phyloP scores from a whole-genome alignment of 306 rosid genomes.

The Ormosia emarginata region DNA sequence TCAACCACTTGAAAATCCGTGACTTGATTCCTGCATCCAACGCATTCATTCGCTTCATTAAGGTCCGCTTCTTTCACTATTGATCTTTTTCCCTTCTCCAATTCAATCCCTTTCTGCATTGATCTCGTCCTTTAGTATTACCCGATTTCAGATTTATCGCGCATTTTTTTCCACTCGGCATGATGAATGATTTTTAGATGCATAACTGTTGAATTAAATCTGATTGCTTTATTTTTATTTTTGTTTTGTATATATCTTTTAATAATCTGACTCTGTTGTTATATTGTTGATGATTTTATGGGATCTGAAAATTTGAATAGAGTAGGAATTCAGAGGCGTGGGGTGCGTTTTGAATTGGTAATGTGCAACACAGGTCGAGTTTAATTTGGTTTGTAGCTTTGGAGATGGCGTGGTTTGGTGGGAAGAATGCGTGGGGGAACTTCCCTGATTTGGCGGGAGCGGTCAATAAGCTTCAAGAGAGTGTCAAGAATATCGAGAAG shows the following conservation, averaged over 20 bases:
- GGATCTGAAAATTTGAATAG: conserved; percentile 24
- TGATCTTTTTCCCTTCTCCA: background rate
- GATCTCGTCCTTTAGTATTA: background rate
- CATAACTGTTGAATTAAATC: background rate
- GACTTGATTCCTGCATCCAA: conserved; percentile 41
- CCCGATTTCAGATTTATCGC: conserved; percentile 10
- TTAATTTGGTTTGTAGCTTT: conserved; percentile 27
- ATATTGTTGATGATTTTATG: background rate
- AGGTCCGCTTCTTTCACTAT: conserved; percentile 24
- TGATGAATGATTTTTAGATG: background rate
- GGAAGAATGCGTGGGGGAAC: conserved; percentile 77
- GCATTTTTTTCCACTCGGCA: background rate
- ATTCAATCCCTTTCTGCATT: conserved; percentile 30
- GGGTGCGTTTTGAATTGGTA: conserved; percentile 25
- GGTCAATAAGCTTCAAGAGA: conserved; percentile 97
- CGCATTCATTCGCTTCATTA: conserved; percentile 16
- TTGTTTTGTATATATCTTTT: too few species aligned
- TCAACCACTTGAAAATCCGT: conserved; percentile 25
- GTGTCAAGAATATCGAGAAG: conserved; percentile 97
- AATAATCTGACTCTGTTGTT: background rate
- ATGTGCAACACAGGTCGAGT: conserved; percentile 25
- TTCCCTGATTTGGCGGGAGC: conserved; percentile 97
- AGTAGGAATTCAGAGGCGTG: background rate
- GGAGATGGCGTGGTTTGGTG: conserved; percentile 95
- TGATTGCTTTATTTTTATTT: too few species aligned